These are phyloP conservation scores for Calvatia gigantea DNA, from an alignment of 768 basidiomycete species.

Conservation along the genomic window DNA sequence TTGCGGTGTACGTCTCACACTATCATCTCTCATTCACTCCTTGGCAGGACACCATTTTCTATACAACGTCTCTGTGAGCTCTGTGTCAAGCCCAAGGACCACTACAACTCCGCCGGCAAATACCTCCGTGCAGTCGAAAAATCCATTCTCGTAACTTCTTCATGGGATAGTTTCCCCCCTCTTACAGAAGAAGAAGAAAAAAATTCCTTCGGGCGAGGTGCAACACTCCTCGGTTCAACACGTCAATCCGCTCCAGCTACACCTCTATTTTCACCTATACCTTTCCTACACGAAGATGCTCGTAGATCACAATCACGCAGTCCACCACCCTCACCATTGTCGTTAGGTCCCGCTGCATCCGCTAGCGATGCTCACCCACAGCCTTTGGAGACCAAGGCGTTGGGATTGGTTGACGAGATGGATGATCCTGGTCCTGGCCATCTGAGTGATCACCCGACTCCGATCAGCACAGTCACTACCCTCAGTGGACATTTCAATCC, in stretches of 20 bases:
- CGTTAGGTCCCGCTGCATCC: slow-evolving; percentile 33
- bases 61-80: slow-evolving; percentile 89
- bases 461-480: slow-evolving; percentile 62
- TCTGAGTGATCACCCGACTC: slow-evolving; percentile 75
- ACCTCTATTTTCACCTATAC: slow-evolving; percentile 83
- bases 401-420: slow-evolving; percentile 82
- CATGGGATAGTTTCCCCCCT: slow-evolving; percentile 67
- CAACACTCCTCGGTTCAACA: slow-evolving; percentile 41
- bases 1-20: not conserved
- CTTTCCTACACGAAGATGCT: slow-evolving; percentile 82
- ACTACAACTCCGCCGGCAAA: slow-evolving; percentile 80
- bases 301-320: slow-evolving; percentile 77
- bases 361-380: slow-evolving; percentile 28
- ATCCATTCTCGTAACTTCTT: slow-evolving; percentile 79
- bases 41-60: slow-evolving; percentile 69
- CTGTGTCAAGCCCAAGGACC: slow-evolving; percentile 57
- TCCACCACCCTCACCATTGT: slow-evolving; percentile 73
- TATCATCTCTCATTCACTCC: slow-evolving; percentile 8
- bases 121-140: slow-evolving; percentile 87
- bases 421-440: slow-evolving; percentile 85
- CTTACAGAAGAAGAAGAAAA: slow-evolving; percentile 35
- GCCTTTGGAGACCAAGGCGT: slow-evolving; percentile 41
- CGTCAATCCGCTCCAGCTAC: slow-evolving; percentile 64
- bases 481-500: slow-evolving; percentile 14
- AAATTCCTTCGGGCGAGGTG: slow-evolving; percentile 33